Evolutionary conservation across 768 basidiomycete species (phyloP), one percentile per base, ranked within the genome.

Genomic region (Ephemerocybe angulata): DNA sequence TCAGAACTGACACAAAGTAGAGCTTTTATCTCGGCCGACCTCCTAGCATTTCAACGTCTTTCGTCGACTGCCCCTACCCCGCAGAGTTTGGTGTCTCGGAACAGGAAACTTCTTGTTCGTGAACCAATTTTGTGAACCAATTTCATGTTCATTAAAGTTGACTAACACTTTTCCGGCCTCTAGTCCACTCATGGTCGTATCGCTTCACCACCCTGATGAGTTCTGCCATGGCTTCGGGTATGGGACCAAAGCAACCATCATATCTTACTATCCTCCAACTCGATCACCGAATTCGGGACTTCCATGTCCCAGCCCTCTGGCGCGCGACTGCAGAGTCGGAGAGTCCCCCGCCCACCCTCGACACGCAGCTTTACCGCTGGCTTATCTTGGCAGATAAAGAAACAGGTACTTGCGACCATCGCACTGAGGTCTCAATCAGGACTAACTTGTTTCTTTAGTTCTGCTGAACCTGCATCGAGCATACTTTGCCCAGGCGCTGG

Each of bases 401-500:
- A 65, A 70, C 70, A 22, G 76, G 84, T 80, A 48, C 53, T 74
- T 67, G 8, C 2, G 21, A 17, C 24, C 28, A 11, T n/a, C 8
- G 49, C 44, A 17, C 54, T 38, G 21, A n/a, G 17, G 22, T 41
- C 28, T 12, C 41, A 31, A n/a, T 13, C 12, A 54, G 7, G 1
- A 31, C 33, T 50, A 53, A 17, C 28, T 19, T 24, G 8, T 24
- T 15, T 41, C 22, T 44, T 0, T 54, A 86, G 86, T 79, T 0
- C 71, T 88, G 30, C 68, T 88, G 28, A 82, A 82, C 60, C 72
- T 90, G 15, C 87, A 88, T 62, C 76, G 87, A 27, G 74, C 81
- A 15, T 87, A 86, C 65, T 85, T 88, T 61, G 82, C 82, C 2
- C 83, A 83, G 60, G 85, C 86, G 0, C 66, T 90, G 19, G 79